Conservation (phyloP, 2,329 filamentous ascomycete species). For the Apiospora saccharicola region DNA sequence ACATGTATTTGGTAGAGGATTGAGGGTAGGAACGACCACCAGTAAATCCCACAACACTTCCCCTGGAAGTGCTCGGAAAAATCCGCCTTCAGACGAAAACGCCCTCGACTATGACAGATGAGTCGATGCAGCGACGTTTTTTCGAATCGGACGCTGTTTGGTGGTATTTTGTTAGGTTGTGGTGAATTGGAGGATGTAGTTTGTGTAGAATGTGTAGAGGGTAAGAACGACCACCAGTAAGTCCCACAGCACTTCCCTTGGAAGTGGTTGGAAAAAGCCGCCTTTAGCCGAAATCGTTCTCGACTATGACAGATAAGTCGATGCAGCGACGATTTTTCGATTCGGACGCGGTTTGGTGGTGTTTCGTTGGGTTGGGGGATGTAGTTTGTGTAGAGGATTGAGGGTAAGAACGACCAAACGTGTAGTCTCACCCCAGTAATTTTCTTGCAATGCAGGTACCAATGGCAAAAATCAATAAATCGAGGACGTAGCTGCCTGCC, state of each 20-base stretch:
- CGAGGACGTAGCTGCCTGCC: no score
- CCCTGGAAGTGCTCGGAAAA: background rate
- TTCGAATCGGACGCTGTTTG: background rate
- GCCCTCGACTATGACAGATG: background rate
- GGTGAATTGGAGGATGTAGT: background rate
- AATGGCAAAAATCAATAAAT: background rate
- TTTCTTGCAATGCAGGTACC: background rate
- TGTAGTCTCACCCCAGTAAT: background rate
- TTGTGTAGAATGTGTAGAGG: no score
- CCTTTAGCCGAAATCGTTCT: background rate
- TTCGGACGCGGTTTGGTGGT: background rate
- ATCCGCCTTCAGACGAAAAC: background rate
- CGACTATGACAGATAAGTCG: background rate
- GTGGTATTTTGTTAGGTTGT: background rate
- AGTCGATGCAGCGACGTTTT: background rate
- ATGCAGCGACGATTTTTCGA: background rate
- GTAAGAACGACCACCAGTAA: no score
- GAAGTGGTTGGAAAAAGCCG: background rate
- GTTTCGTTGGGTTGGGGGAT: background rate
- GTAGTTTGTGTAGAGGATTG: background rate
- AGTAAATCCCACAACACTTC: no score
- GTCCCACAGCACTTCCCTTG: no score
- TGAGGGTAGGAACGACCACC: no score
- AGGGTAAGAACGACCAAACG: background rate
- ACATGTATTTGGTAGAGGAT: no score